These are phyloP conservation scores for Raddia guianensis DNA, from an alignment of 176 grass and related monocot genomes.

Conservation along the genomic window DNA sequence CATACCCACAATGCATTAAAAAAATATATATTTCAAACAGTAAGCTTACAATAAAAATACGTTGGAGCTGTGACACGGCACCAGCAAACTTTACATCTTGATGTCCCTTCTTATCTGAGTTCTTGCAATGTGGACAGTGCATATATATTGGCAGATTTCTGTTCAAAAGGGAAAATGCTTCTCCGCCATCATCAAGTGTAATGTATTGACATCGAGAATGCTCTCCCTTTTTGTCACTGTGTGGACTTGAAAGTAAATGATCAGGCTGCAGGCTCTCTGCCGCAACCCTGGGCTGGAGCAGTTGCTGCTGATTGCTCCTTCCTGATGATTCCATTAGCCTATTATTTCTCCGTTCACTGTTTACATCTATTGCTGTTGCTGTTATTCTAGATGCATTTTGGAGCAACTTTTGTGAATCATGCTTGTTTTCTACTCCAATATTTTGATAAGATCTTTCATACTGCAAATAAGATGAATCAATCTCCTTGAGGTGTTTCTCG, in stretches of 20 bases:
- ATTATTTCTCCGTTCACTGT: slow-evolving; percentile 45
- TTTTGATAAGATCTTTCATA: slow-evolving; percentile 43
- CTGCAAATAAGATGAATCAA: slow-evolving; percentile 50
- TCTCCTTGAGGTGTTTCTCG: slow-evolving; percentile 72
- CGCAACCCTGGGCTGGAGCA: slow-evolving; percentile 36
- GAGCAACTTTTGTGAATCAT: slow-evolving; percentile 47
- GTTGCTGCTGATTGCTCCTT: slow-evolving; percentile 52
- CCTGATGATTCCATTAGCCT: slow-evolving; percentile 43
- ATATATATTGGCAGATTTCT: slow-evolving; percentile 95
- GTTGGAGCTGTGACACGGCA: slow-evolving; percentile 82
- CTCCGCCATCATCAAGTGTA: slow-evolving; percentile 65
- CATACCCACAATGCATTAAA: slow-evolving; percentile 18
- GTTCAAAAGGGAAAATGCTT: slow-evolving; percentile 86
- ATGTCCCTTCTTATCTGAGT: slow-evolving; percentile 49
- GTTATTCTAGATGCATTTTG: slow-evolving; percentile 45
- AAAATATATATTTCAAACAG: not conserved
- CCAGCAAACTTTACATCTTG: slow-evolving; percentile 70
- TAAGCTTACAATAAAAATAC: slow-evolving; percentile 85
- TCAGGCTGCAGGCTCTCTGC: slow-evolving; percentile 19
- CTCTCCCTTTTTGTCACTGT: slow-evolving; percentile 45
- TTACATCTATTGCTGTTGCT: slow-evolving; percentile 17
- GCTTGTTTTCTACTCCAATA: slow-evolving; percentile 51
- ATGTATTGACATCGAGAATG: slow-evolving; percentile 43
- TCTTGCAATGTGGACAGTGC: slow-evolving; percentile 88
- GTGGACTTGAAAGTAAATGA: slow-evolving; percentile 44